Base-by-base conservation (phyloP, 805 yeast genomes). In the Ogataea pini region DNA sequence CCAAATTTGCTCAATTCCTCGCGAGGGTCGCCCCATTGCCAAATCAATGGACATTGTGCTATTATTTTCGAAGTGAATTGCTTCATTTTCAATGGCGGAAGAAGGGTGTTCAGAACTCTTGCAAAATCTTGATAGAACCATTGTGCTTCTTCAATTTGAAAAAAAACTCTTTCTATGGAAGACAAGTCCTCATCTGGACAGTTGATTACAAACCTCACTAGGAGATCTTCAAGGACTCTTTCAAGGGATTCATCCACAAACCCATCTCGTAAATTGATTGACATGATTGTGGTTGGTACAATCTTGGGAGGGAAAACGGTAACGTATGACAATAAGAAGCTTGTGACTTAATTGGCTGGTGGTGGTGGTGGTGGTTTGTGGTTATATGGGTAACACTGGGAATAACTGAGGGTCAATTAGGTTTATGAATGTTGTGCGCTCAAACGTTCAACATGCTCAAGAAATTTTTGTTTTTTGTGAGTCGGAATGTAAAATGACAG, bases 121-220 rank as follows among this genome's bases (percentile, higher is more conserved):
- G 85, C 75, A 59, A 85, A 91, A 68, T 94, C 99, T 42, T 86
- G 78, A 68, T 91, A 94, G 63, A 87, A 94, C 99, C 99, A 94
- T 58, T 90, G 97, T 2, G 99, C 99, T 67, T 94, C 98, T 72
- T 94, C 99, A 36, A 94, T 84, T 64, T 91, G 96, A 71, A 94
- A 94, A 61, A 90, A 80, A 20, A 91, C 86, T 62, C 99, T 76
- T 63, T 80, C 92, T 24, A 83, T 77, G 13, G 91, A 78, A 28
- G 94, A 81, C 44, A 92, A 71, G 65, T 94, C 99, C 61, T 92
- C 97, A 4, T 82, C 80, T 8, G 99, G 98, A 44, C 91, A 87
- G 72, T 94, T 94, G 49, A 91, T 79, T 42, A 95, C 83, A 62
- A 94, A 94, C 53, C 99, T 75, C 43, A 89, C 98, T 14, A 89